Conservation (phyloP, 305 asterid species). For the Ajuga reptans region DNA sequence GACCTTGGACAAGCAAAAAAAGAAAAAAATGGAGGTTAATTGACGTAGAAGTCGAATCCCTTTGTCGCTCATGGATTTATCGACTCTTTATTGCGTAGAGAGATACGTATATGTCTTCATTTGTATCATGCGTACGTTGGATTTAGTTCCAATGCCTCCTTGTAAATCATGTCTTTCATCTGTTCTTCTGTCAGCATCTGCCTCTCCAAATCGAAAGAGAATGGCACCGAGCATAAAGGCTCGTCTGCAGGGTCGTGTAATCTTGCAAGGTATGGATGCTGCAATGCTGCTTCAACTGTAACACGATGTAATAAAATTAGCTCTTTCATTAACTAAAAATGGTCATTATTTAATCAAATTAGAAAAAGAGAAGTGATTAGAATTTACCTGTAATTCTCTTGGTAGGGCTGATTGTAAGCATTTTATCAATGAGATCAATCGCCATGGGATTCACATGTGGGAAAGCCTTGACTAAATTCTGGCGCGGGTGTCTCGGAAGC, state of each 20-base stretch:
- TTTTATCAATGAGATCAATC: slow-evolving; percentile 77
- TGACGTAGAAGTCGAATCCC: neutral
- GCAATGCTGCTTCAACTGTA: slow-evolving; percentile 78
- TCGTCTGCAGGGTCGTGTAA: slow-evolving; percentile 78
- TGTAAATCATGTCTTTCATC: slow-evolving; percentile 84
- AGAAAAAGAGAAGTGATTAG: neutral
- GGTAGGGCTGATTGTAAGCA: slow-evolving; percentile 73
- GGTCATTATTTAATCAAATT: neutral
- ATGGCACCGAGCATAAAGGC: slow-evolving; percentile 56
- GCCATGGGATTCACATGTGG: slow-evolving; percentile 80
- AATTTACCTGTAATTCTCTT: slow-evolving; percentile 74
- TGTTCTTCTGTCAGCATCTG: slow-evolving; percentile 70
- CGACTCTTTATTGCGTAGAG: neutral
- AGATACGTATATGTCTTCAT: neutral
- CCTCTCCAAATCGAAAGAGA: slow-evolving; percentile 72
- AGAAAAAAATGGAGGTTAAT: neutral
- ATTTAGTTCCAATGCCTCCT: slow-evolving; percentile 65
- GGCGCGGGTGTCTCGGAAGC: slow-evolving; percentile 73
- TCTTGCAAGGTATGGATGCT: slow-evolving; percentile 70
- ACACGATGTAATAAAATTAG: neutral
- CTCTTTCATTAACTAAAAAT: neutral
- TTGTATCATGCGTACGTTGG: slow-evolving; percentile 37
- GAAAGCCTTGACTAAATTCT: slow-evolving; percentile 55
- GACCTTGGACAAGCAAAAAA: slow-evolving; percentile 19
- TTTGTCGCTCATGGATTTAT: neutral